Percentiles rank a stretch among this genome's conserved stretches.
Evolutionary conservation across 257 asterid genomes (phyloP).

Genomic region (Ilex aquifolium): DNA sequence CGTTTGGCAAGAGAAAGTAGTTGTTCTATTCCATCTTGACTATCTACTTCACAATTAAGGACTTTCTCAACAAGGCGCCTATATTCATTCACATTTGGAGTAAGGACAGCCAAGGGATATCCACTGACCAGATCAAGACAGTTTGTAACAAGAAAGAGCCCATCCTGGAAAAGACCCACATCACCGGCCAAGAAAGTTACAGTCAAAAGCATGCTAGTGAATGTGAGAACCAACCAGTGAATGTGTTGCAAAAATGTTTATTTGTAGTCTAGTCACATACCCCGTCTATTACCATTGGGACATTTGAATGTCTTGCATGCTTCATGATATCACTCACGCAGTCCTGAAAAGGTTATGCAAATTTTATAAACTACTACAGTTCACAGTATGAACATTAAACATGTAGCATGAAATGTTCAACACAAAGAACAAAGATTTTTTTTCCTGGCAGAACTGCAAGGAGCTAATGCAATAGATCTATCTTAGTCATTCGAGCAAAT

Average conservation of each 20-base stretch:
- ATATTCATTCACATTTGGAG: conserved; percentile 91
- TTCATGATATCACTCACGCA: conserved; percentile 87
- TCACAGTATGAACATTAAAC: not conserved
- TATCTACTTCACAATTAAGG: conserved; percentile 60
- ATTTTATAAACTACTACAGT: no score
- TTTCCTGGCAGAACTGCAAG: no score
- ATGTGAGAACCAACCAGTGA: no score
- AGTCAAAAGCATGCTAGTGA: not conserved
- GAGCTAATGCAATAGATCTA: no score
- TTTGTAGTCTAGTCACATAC: conserved; percentile 45
- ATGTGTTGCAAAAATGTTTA: no score
- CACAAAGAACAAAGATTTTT: no score
- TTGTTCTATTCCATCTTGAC: conserved; percentile 61
- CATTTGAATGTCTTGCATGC: conserved; percentile 72
- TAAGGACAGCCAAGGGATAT: conserved; percentile 88
- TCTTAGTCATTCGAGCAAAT: no score
- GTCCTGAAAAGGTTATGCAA: conserved; percentile 43
- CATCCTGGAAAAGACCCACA: conserved; percentile 61
- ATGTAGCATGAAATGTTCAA: not conserved
- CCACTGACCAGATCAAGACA: conserved; percentile 66
- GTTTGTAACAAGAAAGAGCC: conserved; percentile 86
- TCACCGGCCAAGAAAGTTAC: conserved; percentile 1
- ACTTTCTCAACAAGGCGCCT: conserved; percentile 87
- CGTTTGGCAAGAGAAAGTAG: conserved; percentile 74
- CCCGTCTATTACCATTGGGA: conserved; percentile 95